Base-by-base conservation (phyloP, 139 green algal genomes). In the Desmodesmus armatus region DNA sequence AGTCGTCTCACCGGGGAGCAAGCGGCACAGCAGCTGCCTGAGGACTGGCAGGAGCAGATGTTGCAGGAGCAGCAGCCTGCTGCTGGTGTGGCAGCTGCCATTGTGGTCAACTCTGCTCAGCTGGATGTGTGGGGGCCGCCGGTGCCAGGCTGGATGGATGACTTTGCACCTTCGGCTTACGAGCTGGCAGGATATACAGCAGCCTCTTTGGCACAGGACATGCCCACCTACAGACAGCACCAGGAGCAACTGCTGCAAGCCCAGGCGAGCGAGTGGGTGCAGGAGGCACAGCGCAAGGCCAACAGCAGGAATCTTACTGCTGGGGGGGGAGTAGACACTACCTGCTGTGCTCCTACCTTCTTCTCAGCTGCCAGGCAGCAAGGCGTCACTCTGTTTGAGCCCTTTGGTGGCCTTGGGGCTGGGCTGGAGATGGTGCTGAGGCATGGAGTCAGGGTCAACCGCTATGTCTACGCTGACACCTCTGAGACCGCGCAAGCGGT, bases 341-440 rank as follows among this genome's bases (percentile, higher is more conserved):
- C 27, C 4, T 3, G 25, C 15, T 39, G 78, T 49, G 44, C 43
- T 9, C 11, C 7, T 21, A 33, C 33, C 5, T 86, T 80, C 80
- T 79, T 73, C 40, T 27, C 69, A 75, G 51, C 69, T 49, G 27
- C 40, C 25, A 9, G 33, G 19, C 33, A 19, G 6, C 37, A 72
- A 33, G n/a, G 75, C 27, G 33, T 88, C 2, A 44, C 70, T n/a
- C 21, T 88, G 15, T 66, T 58, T 15, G 75, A 88, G 63, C 49
- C 60, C 1, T 88, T 88, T 73, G 75, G 83, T 55, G 74, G 83
- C 5, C 43, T 88, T 2, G 79, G 83, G 5, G 23, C 51, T n/a
- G 83, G 83, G 5, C 19, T 88, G 23, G 73, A 87, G 13, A 76
- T 75, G 31, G n/a, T 47, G 31, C 41, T 87, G 60, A 55, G 82